A percentile compares a stretch with the other conserved stretches of the same genome.
phyloP scores from a whole-genome alignment of 169 alveolate species.

The Cryptosporidium canis region DNA sequence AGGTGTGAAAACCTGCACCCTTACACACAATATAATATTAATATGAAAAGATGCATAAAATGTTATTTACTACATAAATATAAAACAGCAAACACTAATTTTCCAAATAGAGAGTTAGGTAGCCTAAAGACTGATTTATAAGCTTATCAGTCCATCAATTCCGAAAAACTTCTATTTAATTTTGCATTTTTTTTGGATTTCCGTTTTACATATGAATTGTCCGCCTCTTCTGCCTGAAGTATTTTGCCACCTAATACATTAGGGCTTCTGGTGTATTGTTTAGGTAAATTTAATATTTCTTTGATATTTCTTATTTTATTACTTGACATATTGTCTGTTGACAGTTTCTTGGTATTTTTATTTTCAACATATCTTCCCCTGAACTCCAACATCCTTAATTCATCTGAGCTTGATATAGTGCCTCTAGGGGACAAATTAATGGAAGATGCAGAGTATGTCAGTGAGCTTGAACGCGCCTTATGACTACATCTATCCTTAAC shows the following conservation, averaged over 20 bases:
- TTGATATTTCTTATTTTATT: background rate
- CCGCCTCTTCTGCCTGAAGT: background rate
- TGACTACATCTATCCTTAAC: background rate
- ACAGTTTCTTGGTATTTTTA: background rate
- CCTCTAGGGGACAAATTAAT: background rate
- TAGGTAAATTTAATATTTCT: background rate
- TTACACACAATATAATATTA: background rate
- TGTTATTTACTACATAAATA: background rate
- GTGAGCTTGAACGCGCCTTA: background rate
- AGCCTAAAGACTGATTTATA: background rate
- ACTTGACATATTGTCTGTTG: background rate
- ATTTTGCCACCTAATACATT: background rate
- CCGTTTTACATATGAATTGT: background rate
- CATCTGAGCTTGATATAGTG: background rate
- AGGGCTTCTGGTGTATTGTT: background rate
- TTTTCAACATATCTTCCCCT: background rate
- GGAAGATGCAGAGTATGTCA: background rate
- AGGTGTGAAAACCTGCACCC: constrained; percentile 8
- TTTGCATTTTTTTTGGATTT: background rate
- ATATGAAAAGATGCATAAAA: background rate
- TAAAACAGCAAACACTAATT: background rate
- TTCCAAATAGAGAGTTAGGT: background rate
- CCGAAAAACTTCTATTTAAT: background rate
- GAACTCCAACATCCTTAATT: background rate
- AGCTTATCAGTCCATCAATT: background rate